phyloP scores from a whole-genome alignment of 371 early-diverging fungal species.

The Saksenaea vasiformis region DNA sequence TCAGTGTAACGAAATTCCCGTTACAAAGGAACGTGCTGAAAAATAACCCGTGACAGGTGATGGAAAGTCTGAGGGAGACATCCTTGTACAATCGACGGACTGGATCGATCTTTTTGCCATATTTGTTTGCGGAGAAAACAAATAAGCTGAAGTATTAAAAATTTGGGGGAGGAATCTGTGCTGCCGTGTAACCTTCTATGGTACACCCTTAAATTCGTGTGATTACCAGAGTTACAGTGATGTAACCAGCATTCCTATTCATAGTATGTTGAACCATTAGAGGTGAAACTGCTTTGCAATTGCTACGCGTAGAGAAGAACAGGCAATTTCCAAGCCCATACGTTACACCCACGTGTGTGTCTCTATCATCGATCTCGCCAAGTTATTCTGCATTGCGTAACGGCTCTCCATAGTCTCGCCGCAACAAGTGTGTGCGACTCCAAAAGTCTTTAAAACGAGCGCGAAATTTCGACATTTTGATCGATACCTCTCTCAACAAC shows the following conservation, averaged over 20 bases:
- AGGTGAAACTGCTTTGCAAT: neutral
- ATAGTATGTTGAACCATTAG: neutral
- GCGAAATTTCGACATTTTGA: neutral
- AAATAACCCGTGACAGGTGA: neutral
- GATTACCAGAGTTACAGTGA: neutral
- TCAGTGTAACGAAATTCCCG: neutral
- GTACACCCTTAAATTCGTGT: neutral
- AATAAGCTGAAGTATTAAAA: neutral
- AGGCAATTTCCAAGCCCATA: neutral
- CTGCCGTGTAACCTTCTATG: neutral
- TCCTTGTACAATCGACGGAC: neutral
- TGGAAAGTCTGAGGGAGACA: neutral
- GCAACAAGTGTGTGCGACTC: neutral
- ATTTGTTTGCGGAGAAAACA: neutral
- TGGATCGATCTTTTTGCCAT: neutral
- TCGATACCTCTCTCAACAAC: slow-evolving; percentile 2
- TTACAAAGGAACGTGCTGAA: slow-evolving; percentile 3
- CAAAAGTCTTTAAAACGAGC: slow-evolving; percentile 1
- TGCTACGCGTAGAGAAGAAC: slow-evolving; percentile 1
- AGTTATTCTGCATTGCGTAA: neutral
- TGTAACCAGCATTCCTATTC: neutral
- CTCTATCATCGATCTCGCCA: neutral
- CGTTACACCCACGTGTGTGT: neutral
- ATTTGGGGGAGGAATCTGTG: slow-evolving; percentile 1
- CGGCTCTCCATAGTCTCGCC: neutral